Conservation (phyloP, 1,284 basidiomycete species). For the Trichosporon ovoides region DNA sequence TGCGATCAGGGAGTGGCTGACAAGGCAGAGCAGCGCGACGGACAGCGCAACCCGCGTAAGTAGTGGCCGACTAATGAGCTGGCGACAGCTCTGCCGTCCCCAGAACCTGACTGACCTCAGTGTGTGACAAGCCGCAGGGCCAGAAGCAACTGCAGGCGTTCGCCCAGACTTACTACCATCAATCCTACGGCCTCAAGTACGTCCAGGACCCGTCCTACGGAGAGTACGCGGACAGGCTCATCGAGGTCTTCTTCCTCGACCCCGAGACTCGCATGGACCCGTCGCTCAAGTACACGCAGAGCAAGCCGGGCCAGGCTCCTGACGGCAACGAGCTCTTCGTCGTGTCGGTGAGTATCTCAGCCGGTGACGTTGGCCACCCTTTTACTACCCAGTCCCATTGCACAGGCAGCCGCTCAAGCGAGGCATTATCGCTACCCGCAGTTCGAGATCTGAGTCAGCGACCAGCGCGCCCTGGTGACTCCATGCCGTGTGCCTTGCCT, state of each 20-base stretch:
- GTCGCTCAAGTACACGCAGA: conserved; percentile 32
- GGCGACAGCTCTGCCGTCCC: background rate
- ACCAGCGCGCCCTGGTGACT: too few relatives aligned
- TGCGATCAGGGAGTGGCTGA: too few relatives aligned
- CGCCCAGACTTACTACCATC: conserved; percentile 19
- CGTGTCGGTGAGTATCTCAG: conserved; percentile 29
- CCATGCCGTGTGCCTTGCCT: too few relatives aligned
- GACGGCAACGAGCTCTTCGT: conserved; percentile 29
- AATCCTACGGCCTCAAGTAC: conserved; percentile 19
- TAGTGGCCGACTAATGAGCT: too few relatives aligned
- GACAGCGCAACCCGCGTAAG: conserved; percentile 35
- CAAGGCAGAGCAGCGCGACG: conserved; percentile 30
- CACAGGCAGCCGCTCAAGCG: too few relatives aligned
- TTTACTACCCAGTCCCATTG: background rate
- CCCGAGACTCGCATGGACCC: conserved; percentile 32
- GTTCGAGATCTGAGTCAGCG: too few relatives aligned
- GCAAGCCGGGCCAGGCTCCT: conserved; percentile 23
- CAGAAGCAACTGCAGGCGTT: conserved; percentile 30
- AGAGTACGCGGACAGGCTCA: conserved; percentile 17
- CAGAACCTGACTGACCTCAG: conserved; percentile 10
- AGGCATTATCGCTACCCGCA: too few relatives aligned
- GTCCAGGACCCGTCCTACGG: background rate
- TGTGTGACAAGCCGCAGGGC: conserved; percentile 27
- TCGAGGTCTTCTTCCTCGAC: conserved; percentile 37
- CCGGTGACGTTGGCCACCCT: background rate